Evolutionary conservation across 2,329 filamentous ascomycete genomes (phyloP).

Genomic region (Diaporthe batatas): DNA sequence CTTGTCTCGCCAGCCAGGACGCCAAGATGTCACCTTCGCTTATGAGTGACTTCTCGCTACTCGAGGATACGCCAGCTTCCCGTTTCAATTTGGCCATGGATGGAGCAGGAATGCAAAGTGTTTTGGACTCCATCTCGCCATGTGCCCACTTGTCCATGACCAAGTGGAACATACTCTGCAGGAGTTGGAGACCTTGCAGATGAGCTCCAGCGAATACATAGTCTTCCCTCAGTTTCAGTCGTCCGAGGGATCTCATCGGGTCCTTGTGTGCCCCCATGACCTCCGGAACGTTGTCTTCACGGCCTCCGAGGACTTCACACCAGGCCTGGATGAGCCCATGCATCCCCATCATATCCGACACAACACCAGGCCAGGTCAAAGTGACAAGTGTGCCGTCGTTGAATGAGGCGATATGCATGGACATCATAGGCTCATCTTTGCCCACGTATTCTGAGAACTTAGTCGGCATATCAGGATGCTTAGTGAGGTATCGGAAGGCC

Average conservation of each 20-base stretch:
- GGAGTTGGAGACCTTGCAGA: conserved; percentile 6
- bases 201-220: conserved; percentile 16
- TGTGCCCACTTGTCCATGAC: conserved; percentile 15
- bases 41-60: not conserved
- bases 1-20: conserved; percentile 12
- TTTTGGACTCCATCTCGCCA: conserved; percentile 19
- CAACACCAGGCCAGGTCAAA: conserved; percentile 6
- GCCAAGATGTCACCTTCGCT: conserved; percentile 3
- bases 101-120: not conserved
- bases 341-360: conserved; percentile 21
- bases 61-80: not conserved
- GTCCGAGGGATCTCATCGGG: conserved; percentile 5
- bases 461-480: not conserved
- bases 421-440: conserved; percentile 22
- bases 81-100: conserved; percentile 14
- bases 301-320: conserved; percentile 7
- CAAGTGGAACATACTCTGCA: conserved; percentile 3
- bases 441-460: conserved; percentile 6
- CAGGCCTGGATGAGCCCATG: conserved; percentile 17
- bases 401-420: conserved; percentile 18
- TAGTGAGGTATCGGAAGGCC: conserved; percentile 17
- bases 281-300: conserved; percentile 10
- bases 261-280: conserved; percentile 13
- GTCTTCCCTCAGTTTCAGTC: conserved; percentile 1
- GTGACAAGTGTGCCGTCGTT: conserved; percentile 18